phyloP scores from a whole-genome alignment of 495 filamentous ascomycete genomes.

The Podospora australis region DNA sequence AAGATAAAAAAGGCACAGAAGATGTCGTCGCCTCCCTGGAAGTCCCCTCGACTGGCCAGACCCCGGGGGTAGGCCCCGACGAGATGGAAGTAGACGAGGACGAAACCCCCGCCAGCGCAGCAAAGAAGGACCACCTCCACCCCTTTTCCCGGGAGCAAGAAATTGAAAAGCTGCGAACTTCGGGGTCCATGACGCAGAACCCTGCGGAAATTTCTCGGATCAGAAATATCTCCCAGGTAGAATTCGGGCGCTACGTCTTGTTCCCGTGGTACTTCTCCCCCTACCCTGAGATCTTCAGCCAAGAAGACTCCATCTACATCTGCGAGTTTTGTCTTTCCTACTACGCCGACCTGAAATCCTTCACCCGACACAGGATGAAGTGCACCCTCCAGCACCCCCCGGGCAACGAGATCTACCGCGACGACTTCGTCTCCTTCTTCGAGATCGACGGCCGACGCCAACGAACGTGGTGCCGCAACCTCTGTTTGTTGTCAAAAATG shows the following conservation, averaged over 20 bases:
- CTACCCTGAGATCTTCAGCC: conserved; percentile 81
- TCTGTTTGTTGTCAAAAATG: conserved; percentile 89
- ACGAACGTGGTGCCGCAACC: conserved; percentile 91
- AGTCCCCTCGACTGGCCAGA: conserved; percentile 31
- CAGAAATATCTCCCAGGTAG: conserved; percentile 82
- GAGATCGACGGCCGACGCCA: conserved; percentile 96
- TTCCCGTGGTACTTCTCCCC: conserved; percentile 99
- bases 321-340: conserved; percentile 97
- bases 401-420: conserved; percentile 96
- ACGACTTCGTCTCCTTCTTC: conserved; percentile 90
- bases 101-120: conserved; percentile 34
- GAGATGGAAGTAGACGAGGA: conserved; percentile 44
- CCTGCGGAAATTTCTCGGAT: conserved; percentile 95
- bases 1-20: conserved; percentile 25
- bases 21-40: conserved; percentile 29
- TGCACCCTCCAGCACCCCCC: conserved; percentile 90
- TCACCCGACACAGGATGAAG: conserved; percentile 78
- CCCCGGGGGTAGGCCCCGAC: conserved; percentile 32
- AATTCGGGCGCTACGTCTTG: conserved; percentile 87
- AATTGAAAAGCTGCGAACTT: conserved; percentile 88
- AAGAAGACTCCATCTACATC: conserved; percentile 85
- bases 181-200: conserved; percentile 97
- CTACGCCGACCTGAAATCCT: conserved; percentile 70
- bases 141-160: conserved; percentile 82
- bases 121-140: conserved; percentile 32